Base-by-base conservation (phyloP, 2,329 filamentous ascomycete genomes). In the Pseudocercospora musae region DNA sequence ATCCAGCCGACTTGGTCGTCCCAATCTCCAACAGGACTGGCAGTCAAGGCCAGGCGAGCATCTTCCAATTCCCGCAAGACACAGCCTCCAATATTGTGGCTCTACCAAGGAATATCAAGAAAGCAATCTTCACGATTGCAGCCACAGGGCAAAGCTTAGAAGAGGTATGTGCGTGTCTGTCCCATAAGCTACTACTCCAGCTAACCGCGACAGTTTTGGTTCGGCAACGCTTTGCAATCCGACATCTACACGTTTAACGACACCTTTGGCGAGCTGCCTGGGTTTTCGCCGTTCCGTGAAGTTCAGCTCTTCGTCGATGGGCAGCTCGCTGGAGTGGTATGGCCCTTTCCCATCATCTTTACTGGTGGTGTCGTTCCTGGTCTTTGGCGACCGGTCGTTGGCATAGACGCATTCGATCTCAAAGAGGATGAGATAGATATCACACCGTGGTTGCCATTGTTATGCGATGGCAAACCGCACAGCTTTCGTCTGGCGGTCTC, bases 341-440 rank as follows among this genome's bases (percentile, higher is more conserved):
- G 89, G 90, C 92, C 91, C 0, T 94, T 90, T 69, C 90, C 91
- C 0, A 83, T 92, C 18, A 88, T 96, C 54, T 94, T 93, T 69
- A 93, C 91, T 0, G 91, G 92, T 2, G 91, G 91, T 1, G 81
- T 96, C 5, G 87, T 89, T 0, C 90, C 90, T 4, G 86, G 86
- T 0, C 82, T 95, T 42, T 92, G 92, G 84, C 82, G 90, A 6
- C 91, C 91, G 0, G 83, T 95, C 58, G 91, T 90, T 2, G 90
- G 90, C 0, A 85, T 90, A 20, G 87, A 95, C 70, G 86, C 90
- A 0, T 95, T 92, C 72, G 90, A 95, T 71, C 79, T 96, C 23
- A 81, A 84, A 49, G 90, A 95, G 73, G 87, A 91, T 66, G 89
- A 95, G 73, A 90, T 96, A 65, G 91, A 96, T 71, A 87, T 96